A percentile compares a stretch with the other conserved stretches of the same genome.
phyloP scores from a whole-genome alignment of 179 eudicot species.

The Gypsophila paniculata region DNA sequence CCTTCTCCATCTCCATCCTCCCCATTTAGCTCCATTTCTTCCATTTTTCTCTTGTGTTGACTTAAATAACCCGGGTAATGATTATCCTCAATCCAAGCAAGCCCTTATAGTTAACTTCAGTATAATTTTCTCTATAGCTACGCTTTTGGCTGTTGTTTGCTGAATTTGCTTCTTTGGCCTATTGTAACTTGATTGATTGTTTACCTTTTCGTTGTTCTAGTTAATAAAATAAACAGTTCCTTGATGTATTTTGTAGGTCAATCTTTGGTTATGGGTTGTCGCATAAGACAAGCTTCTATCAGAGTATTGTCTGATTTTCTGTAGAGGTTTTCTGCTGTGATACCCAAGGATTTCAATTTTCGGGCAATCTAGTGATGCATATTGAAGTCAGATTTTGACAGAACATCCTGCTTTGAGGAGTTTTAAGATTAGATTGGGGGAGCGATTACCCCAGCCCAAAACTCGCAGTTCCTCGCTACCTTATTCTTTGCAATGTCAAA shows the following conservation, averaged over 20 bases:
- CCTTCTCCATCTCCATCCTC: too few relatives aligned
- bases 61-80: too few relatives aligned
- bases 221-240: not conserved
- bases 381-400: conserved; percentile 14
- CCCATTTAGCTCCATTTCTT: too few relatives aligned
- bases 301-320: not conserved
- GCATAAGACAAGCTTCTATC: not conserved
- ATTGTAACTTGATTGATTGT: not conserved
- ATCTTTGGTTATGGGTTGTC: conserved; percentile 1
- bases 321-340: not conserved
- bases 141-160: not conserved
- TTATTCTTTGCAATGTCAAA: conserved; percentile 31
- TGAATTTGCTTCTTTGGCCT: not conserved
- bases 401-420: not conserved
- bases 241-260: conserved; percentile 13
- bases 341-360: not conserved
- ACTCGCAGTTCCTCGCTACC: conserved; percentile 12
- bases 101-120: not conserved
- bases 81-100: too few relatives aligned
- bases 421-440: conserved; percentile 7
- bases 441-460: conserved; percentile 5
- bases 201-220: not conserved
- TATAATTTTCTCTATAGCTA: not conserved
- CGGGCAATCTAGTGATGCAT: conserved; percentile 2
- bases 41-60: too few relatives aligned